Base-by-base conservation (phyloP, 257 asterid species). In the Solanum chiquidenum region DNA sequence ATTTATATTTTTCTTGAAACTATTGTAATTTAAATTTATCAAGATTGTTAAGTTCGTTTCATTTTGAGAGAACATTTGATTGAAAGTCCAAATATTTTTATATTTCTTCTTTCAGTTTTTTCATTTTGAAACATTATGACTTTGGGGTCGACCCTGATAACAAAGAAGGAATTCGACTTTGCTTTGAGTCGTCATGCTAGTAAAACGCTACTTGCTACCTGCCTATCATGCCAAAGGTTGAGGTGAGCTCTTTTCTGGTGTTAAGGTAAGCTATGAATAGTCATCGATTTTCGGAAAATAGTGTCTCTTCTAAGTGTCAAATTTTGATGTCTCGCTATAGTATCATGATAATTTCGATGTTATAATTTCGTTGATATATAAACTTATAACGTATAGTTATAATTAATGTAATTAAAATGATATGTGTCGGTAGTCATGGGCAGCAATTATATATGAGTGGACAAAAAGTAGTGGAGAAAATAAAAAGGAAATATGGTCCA, bases 391-490 rank as follows among this genome's bases (percentile, higher is more conserved):
- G 46, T 10, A 20, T 33, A 20, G 23, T 35, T 20, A 8, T 31
- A 71, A 72, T 72, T 33, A 72, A 72, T 35, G 31, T 20, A 72
- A 72, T 35, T 35, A 35, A 34, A 20, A 21, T 42, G 10, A 37
- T 21, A 4, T 73, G 18, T 35, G 68, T 29, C 27, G 68, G 85
- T 62, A 46, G 40, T 37, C 6, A n/a, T 71, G 40, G 46, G 5
- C 23, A 42, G 8, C 60, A 77, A 18, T 58, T 46, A 80, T 80
- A 33, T 27, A 55, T 46, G 66, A 46, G 86, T 49, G 31, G 86
- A 82, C 69, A 49, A 82, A 49, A 82, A 49, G 69, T 82, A 82
- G 69, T 82, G 86, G 86, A 29, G 29, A 82, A 82, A 5, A 29
- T 44, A 9, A 16, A 49, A 46, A 44, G 4, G 9, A 82, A 18